Percentiles rank a stretch among this genome's conserved stretches.
Conservation (phyloP, 2,329 filamentous ascomycete species). For the Daldinia sp. region DNA sequence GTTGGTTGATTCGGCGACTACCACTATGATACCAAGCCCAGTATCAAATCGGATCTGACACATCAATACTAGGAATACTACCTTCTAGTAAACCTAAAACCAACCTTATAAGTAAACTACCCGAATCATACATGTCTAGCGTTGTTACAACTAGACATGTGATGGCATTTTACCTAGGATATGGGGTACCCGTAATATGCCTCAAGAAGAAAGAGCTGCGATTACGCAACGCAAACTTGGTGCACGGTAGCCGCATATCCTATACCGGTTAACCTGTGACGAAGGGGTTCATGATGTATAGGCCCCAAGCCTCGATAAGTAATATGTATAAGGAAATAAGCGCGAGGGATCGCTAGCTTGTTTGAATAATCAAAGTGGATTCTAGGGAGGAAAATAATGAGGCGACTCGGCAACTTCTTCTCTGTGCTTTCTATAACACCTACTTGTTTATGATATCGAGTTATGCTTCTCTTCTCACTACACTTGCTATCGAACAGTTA, state of each 20-base stretch:
- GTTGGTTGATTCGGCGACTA: neutral
- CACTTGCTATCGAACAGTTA: neutral
- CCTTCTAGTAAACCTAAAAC: neutral
- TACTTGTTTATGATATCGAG: neutral
- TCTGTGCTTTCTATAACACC: neutral
- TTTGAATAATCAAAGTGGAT: neutral
- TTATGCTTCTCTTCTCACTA: neutral
- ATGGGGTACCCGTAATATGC: neutral
- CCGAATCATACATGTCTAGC: neutral
- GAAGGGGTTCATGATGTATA: neutral
- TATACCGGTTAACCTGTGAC: neutral
- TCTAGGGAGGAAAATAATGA: neutral
- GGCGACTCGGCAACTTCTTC: neutral
- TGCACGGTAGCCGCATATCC: neutral
- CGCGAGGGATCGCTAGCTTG: neutral
- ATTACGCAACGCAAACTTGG: neutral
- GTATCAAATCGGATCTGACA: neutral
- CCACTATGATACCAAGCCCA: neutral
- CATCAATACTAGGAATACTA: neutral
- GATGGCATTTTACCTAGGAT: neutral
- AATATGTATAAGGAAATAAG: neutral
- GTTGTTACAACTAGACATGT: neutral
- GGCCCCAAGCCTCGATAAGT: neutral
- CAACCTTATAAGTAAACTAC: neutral
- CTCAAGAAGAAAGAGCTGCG: neutral